A percentile compares a stretch with the other conserved stretches of the same genome.
Conservation (phyloP, 139 green algal species). For the Microglena sp. region DNA sequence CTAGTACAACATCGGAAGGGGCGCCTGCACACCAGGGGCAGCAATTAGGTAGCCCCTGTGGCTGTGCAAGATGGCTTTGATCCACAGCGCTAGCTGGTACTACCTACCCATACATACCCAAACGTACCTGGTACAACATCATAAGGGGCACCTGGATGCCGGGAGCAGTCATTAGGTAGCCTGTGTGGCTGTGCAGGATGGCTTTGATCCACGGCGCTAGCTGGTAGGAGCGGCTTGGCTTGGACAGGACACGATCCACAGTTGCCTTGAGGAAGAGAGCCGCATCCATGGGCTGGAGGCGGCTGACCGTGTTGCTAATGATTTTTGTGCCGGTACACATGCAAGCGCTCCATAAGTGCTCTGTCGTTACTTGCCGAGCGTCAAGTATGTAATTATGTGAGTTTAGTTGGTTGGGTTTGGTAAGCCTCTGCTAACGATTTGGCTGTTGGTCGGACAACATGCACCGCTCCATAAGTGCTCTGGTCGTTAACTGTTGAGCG, state of each 20-base stretch:
- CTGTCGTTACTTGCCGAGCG: no score
- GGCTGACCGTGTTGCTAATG: slow-evolving; percentile 50
- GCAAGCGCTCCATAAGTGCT: no score
- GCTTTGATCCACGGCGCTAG: slow-evolving; percentile 58
- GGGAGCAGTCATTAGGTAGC: slow-evolving; percentile 56
- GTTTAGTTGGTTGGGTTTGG: no score
- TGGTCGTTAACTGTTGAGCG: no score
- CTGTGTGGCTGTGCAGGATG: slow-evolving; percentile 56
- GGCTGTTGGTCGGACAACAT: no score
- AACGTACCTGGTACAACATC: slow-evolving; percentile 12
- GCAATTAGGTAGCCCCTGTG: neutral
- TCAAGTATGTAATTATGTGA: no score
- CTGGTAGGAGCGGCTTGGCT: slow-evolving; percentile 39
- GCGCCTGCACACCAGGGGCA: neutral
- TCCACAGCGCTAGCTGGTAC: neutral
- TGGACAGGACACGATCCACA: slow-evolving; percentile 47
- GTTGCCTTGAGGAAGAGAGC: slow-evolving; percentile 39
- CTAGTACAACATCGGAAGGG: neutral
- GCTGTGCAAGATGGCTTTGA: neutral
- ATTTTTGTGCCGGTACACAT: slow-evolving; percentile 9
- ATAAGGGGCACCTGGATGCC: slow-evolving; percentile 20
- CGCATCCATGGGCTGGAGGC: slow-evolving; percentile 44
- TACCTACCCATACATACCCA: neutral
- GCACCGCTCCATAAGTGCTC: no score
- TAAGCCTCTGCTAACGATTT: no score